Percentiles rank a stretch among this genome's conserved stretches.
Conservation (phyloP, 352 stramenopile genomes). For the Lagenidium giganteum region DNA sequence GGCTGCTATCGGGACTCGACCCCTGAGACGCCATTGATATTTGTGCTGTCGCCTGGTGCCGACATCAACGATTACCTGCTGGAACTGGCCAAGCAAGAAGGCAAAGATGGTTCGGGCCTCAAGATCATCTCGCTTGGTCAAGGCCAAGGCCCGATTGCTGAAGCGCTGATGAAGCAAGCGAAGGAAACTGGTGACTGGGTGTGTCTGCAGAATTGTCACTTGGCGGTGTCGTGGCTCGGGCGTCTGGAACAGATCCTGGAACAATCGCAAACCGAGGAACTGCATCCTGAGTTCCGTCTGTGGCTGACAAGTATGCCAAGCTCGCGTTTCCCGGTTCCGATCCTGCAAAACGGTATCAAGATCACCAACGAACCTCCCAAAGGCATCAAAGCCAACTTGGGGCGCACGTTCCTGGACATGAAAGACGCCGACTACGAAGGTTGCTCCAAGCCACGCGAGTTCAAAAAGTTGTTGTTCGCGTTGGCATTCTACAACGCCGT, state of each 20-base stretch:
- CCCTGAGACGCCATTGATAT: slow-evolving; percentile 90
- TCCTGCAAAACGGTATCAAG: slow-evolving; percentile 95
- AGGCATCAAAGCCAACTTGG: slow-evolving; percentile 90
- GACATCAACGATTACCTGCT: slow-evolving; percentile 94
- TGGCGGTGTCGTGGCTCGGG: slow-evolving; percentile 88
- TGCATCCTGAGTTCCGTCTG: slow-evolving; percentile 88
- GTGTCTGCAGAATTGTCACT: slow-evolving; percentile 93
- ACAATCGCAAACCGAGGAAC: slow-evolving; percentile 47
- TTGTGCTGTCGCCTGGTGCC: slow-evolving; percentile 89
- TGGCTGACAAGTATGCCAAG: slow-evolving; percentile 94
- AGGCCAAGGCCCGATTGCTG: slow-evolving; percentile 90
- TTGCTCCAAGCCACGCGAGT: slow-evolving; percentile 83
- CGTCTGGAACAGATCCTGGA: slow-evolving; percentile 89
- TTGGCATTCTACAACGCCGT: slow-evolving; percentile 94
- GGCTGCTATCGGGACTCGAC: slow-evolving; percentile 91
- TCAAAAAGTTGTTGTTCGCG: slow-evolving; percentile 90
- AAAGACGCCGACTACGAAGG: slow-evolving; percentile 86
- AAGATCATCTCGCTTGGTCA: slow-evolving; percentile 94
- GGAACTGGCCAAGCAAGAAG: slow-evolving; percentile 85
- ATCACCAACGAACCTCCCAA: slow-evolving; percentile 94
- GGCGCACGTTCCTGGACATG: slow-evolving; percentile 91
- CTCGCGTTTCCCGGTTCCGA: slow-evolving; percentile 87
- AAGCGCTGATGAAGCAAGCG: slow-evolving; percentile 88
- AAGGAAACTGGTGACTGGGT: slow-evolving; percentile 91
- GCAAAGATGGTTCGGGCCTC: slow-evolving; percentile 79